Conservation (phyloP, 768 basidiomycete species). For the Lactifluus hygrophoroides region DNA sequence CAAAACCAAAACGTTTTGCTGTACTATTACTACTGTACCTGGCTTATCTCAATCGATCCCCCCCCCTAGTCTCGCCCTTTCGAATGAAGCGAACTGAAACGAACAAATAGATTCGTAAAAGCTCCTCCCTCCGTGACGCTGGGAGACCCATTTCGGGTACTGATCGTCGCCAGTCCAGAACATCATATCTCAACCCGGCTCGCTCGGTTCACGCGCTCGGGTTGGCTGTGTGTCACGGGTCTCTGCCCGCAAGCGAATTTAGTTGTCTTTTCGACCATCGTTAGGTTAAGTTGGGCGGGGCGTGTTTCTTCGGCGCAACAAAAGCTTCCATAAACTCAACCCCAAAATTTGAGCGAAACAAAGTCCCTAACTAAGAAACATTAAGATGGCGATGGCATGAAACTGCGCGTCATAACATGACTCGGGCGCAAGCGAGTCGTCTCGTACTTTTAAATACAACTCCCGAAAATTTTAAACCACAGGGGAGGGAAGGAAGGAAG, state of each 20-base stretch:
- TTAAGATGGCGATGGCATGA: not conserved
- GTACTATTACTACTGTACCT: no score
- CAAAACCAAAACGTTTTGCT: no score
- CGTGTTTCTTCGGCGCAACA: not conserved
- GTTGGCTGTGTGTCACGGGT: not conserved
- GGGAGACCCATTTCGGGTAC: not conserved
- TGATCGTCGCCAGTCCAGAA: constrained; percentile 2
- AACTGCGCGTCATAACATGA: not conserved
- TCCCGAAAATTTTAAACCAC: not conserved
- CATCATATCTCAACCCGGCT: no score
- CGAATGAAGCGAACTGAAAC: not conserved
- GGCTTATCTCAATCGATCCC: no score
- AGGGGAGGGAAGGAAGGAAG: no score
- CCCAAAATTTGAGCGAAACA: constrained; percentile 9
- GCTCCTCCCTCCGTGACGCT: not conserved
- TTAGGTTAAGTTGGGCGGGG: not conserved
- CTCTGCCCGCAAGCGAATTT: not conserved
- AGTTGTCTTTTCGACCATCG: not conserved
- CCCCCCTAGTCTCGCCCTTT: no score
- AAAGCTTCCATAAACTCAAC: not conserved
- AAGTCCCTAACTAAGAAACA: constrained; percentile 5
- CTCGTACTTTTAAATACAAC: not conserved
- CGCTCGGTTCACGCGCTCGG: not conserved
- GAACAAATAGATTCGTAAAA: not conserved
- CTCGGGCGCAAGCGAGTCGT: not conserved